These are phyloP conservation scores for Annulohypoxylon maeteangense DNA, from an alignment of 495 filamentous ascomycete genomes.

Conservation along the genomic window DNA sequence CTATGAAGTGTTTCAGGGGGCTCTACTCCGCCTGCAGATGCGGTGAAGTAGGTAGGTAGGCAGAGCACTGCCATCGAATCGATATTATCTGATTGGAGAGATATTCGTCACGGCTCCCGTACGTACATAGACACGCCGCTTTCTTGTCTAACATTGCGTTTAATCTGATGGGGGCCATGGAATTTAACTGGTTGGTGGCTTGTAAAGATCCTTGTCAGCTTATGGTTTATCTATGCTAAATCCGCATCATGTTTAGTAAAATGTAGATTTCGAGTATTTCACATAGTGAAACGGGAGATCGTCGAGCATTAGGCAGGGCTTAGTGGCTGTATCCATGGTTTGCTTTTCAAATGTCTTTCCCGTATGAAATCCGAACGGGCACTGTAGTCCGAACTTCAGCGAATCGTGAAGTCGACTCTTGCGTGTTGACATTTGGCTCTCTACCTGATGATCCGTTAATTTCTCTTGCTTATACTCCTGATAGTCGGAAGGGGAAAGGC, in stretches of 20 bases:
- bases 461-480: not conserved
- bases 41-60: too few relatives aligned
- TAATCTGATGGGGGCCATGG: not conserved
- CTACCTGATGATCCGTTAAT: not conserved
- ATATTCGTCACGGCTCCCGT: too few relatives aligned
- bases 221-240: not conserved
- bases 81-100: too few relatives aligned
- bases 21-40: too few relatives aligned
- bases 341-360: not conserved
- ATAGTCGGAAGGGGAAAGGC: not conserved
- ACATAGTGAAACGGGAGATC: not conserved
- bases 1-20: too few relatives aligned
- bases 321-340: not conserved
- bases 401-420: not conserved
- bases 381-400: not conserved
- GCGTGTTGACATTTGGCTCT: too few relatives aligned
- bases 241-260: not conserved
- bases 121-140: too few relatives aligned
- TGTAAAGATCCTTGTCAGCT: conserved; percentile 4
- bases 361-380: not conserved
- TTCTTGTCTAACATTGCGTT: too few relatives aligned
- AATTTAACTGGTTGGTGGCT: not conserved
- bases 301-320: not conserved
- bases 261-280: not conserved
- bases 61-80: too few relatives aligned